phyloP scores from a whole-genome alignment of 2,329 filamentous ascomycete genomes.

The Tolypocladium endophyticum region DNA sequence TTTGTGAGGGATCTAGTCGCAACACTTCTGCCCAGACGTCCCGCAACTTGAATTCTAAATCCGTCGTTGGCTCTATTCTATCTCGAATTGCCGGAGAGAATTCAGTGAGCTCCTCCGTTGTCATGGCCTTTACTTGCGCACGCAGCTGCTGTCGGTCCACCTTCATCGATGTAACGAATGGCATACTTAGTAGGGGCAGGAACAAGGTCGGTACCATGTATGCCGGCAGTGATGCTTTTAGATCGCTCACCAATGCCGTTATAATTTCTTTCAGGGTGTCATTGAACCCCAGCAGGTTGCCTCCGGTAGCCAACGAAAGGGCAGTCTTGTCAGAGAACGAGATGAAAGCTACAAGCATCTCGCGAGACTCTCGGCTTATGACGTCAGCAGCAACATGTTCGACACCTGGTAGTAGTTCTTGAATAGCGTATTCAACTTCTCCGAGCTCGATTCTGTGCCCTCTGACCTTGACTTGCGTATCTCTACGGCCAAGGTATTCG shows the following conservation, averaged over 20 bases:
- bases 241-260: background rate
- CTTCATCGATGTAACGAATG: background rate
- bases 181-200: background rate
- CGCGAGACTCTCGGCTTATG: background rate
- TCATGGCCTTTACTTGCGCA: background rate
- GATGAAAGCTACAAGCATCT: background rate
- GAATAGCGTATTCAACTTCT: background rate
- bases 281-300: background rate
- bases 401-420: background rate
- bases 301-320: slow-evolving; percentile 1
- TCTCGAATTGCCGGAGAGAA: background rate
- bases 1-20: accelerated
- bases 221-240: background rate
- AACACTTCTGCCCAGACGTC: background rate
- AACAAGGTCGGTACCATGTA: background rate
- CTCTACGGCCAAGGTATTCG: slow-evolving; percentile 10
- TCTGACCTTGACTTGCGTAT: slow-evolving; percentile 15
- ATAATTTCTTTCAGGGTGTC: background rate
- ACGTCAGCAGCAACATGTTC: background rate
- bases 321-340: background rate
- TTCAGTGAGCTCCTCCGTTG: background rate
- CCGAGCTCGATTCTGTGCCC: slow-evolving; percentile 9
- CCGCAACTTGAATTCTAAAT: background rate
- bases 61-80: background rate
- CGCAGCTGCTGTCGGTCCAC: background rate